Conservation (phyloP, 2,329 filamentous ascomycete genomes). For the Pseudohalonectria lignicola region DNA sequence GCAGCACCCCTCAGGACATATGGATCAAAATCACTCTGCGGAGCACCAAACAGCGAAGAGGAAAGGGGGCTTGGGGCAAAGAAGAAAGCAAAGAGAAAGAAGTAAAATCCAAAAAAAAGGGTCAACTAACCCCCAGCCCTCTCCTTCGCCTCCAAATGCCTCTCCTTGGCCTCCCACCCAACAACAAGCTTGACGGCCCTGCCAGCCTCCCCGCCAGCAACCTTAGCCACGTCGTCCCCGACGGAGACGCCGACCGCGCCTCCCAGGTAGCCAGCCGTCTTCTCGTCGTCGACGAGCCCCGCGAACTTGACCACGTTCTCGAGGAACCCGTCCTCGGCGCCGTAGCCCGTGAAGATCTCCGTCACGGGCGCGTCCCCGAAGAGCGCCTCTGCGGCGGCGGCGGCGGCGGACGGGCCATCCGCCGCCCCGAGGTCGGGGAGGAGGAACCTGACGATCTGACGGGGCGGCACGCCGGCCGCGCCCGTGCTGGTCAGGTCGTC, state of each 20-base stretch:
- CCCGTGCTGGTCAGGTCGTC: too few relatives aligned
- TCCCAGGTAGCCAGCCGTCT: conserved; percentile 5
- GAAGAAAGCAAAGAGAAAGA: neutral
- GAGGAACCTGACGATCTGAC: too few relatives aligned
- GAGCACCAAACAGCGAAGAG: too few relatives aligned
- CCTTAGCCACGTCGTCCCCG: conserved; percentile 2
- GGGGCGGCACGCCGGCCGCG: too few relatives aligned
- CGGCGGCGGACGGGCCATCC: neutral
- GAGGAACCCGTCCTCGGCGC: conserved; percentile 9
- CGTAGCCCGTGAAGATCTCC: conserved; percentile 14
- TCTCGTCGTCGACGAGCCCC: conserved; percentile 3
- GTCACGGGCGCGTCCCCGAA: conserved; percentile 8
- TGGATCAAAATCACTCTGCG: too few relatives aligned
- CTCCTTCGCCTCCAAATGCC: too few relatives aligned
- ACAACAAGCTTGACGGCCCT: too few relatives aligned
- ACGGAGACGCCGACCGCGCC: conserved; percentile 3
- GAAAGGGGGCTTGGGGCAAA: neutral
- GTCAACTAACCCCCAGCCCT: too few relatives aligned
- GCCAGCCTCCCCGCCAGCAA: neutral
- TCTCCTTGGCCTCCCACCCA: too few relatives aligned
- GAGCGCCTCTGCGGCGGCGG: too few relatives aligned
- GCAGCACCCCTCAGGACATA: too few relatives aligned
- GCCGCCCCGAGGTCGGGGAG: neutral
- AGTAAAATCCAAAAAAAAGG: neutral
- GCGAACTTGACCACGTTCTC: conserved; percentile 8